These are phyloP conservation scores for Aspergillus nanangensis DNA, from an alignment of 495 filamentous ascomycete species.

Conservation along the genomic window DNA sequence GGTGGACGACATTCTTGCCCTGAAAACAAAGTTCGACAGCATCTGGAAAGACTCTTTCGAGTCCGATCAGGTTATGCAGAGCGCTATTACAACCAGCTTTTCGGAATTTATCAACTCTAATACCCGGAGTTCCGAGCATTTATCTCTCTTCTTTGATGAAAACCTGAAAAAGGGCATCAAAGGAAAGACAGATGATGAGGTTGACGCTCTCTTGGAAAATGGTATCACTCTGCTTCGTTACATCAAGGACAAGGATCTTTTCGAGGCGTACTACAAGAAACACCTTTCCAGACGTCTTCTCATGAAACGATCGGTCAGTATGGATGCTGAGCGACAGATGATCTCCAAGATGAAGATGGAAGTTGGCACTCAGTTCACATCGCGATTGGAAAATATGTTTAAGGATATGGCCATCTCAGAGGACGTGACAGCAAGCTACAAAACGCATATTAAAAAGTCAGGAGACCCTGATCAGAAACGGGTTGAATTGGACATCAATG, in stretches of 20 bases:
- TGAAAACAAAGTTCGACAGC: conserved; percentile 87
- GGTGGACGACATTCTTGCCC: conserved; percentile 82
- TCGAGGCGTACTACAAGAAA: conserved; percentile 97
- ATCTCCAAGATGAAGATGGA: conserved; percentile 94
- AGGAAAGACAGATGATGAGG: conserved; percentile 84
- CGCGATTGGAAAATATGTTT: conserved; percentile 95
- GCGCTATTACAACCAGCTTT: conserved; percentile 78
- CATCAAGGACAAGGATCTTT: conserved; percentile 87
- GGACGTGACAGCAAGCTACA: conserved; percentile 75
- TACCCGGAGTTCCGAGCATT: conserved; percentile 75
- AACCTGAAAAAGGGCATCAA: conserved; percentile 92
- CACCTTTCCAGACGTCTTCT: conserved; percentile 84
- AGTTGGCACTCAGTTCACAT: conserved; percentile 88
- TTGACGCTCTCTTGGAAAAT: conserved; percentile 85
- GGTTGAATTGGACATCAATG: conserved; percentile 74
- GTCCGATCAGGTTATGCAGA: conserved; percentile 73
- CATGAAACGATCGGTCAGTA: conserved; percentile 79
- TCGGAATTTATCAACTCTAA: conserved; percentile 89
- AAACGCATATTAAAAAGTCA: conserved; percentile 57
- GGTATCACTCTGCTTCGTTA: conserved; percentile 84
- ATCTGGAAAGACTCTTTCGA: conserved; percentile 67
- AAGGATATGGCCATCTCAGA: conserved; percentile 91
- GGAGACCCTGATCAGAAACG: conserved; percentile 63
- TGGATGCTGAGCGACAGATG: conserved; percentile 91
- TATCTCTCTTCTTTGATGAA: conserved; percentile 96